These are phyloP conservation scores for Fusarium foetens DNA, from an alignment of 2,329 filamentous ascomycete genomes.

Conservation along the genomic window DNA sequence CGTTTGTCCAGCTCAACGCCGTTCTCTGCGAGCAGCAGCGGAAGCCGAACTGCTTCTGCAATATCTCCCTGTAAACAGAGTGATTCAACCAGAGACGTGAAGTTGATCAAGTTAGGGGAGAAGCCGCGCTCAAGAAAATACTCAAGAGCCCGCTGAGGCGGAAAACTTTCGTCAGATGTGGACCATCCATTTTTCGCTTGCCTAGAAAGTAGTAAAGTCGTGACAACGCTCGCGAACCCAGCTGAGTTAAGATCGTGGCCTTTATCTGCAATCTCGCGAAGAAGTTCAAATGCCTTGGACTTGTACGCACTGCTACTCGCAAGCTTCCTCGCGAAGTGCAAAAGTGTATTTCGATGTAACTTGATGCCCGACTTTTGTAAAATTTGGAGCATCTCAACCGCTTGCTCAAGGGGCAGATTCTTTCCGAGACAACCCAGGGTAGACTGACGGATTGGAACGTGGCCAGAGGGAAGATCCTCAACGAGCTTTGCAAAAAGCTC, in stretches of 20 bases:
- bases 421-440: slow-evolving; percentile 50
- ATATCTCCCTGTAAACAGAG: slow-evolving; percentile 65
- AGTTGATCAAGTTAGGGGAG: slow-evolving; percentile 68
- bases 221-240: slow-evolving; percentile 65
- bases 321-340: slow-evolving; percentile 60
- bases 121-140: slow-evolving; percentile 69
- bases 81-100: slow-evolving; percentile 77
- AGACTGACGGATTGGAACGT: slow-evolving; percentile 53
- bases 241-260: slow-evolving; percentile 59
- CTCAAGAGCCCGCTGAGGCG: slow-evolving; percentile 47
- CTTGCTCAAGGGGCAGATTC: slow-evolving; percentile 46
- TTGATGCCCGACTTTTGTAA: slow-evolving; percentile 45
- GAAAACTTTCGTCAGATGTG: slow-evolving; percentile 40
- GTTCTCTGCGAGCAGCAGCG: slow-evolving; percentile 48
- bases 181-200: slow-evolving; percentile 31
- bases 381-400: slow-evolving; percentile 50
- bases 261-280: slow-evolving; percentile 49
- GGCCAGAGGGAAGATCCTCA: slow-evolving; percentile 42
- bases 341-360: slow-evolving; percentile 56
- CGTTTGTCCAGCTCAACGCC: slow-evolving; percentile 71
- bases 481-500: slow-evolving; percentile 46
- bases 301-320: slow-evolving; percentile 55
- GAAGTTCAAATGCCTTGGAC: slow-evolving; percentile 56
- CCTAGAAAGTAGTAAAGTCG: slow-evolving; percentile 62
- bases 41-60: slow-evolving; percentile 50